These are phyloP conservation scores for Salvia sclarea DNA, from an alignment of 305 asterid genomes.

Conservation along the genomic window DNA sequence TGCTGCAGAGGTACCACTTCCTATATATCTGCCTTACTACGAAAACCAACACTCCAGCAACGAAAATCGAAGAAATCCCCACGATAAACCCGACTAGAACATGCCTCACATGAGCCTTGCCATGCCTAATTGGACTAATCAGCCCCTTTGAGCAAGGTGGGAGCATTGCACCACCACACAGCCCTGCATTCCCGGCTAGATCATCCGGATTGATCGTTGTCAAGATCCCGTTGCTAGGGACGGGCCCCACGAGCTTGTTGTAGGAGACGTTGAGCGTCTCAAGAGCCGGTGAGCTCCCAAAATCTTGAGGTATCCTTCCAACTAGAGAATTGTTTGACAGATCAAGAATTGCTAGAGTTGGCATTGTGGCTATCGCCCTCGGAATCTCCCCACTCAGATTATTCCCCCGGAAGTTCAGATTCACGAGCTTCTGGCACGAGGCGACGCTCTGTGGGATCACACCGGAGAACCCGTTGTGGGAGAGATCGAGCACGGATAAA, in stretches of 20 bases:
- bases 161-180: conserved; percentile 69
- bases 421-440: conserved; percentile 63
- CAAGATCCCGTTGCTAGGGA: conserved; percentile 63
- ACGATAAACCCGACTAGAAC: conserved; percentile 44
- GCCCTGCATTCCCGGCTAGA: conserved; percentile 65
- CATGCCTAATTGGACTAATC: conserved; percentile 23
- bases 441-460: conserved; percentile 65
- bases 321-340: conserved; percentile 64
- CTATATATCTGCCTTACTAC: conserved; percentile 45
- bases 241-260: conserved; percentile 68
- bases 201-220: conserved; percentile 57
- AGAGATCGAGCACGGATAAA: conserved; percentile 63
- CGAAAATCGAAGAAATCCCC: conserved; percentile 47
- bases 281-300: conserved; percentile 73
- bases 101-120: conserved; percentile 47
- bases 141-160: conserved; percentile 52
- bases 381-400: conserved; percentile 71
- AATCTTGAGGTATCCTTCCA: conserved; percentile 61
- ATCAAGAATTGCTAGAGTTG: conserved; percentile 64
- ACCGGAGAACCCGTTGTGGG: conserved; percentile 60
- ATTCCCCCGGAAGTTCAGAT: conserved; percentile 55
- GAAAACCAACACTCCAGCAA: conserved; percentile 36
- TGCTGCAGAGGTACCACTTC: conserved; percentile 55
- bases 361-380: conserved; percentile 52
- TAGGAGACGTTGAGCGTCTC: conserved; percentile 67